Percentiles rank a stretch among this genome's conserved stretches.
phyloP scores from a whole-genome alignment of 1,139 yeast species.

The Pneumocystis oryctolagi region DNA sequence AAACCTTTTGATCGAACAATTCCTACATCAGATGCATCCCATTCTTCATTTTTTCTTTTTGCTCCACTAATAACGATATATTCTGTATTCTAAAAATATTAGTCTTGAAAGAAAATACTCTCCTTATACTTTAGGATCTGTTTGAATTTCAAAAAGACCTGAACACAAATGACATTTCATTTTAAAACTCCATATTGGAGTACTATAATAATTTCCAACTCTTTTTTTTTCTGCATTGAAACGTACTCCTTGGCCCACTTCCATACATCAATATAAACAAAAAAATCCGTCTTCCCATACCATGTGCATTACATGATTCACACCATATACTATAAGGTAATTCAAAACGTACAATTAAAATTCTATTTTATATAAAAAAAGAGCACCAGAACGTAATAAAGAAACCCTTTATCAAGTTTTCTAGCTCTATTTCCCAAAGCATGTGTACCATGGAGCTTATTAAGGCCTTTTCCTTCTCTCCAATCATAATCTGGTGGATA shows the following conservation, averaged over 20 bases:
- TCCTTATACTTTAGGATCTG: constrained; percentile 22
- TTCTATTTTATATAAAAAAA: constrained; percentile 4
- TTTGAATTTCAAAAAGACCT: constrained; percentile 19
- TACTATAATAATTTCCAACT: constrained; percentile 21
- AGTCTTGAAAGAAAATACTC: not conserved
- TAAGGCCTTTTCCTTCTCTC: constrained; percentile 22
- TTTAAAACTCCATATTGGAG: constrained; percentile 23
- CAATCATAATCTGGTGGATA: constrained; percentile 24
- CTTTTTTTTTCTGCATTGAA: constrained; percentile 24
- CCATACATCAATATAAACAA: not conserved
- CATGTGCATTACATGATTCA: constrained; percentile 17
- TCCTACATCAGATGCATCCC: constrained; percentile 9
- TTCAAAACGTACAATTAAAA: constrained; percentile 23
- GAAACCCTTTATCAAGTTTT: constrained; percentile 19
- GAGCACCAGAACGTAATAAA: constrained; percentile 1
- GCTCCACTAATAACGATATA: constrained; percentile 22
- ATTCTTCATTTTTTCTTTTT: constrained; percentile 15
- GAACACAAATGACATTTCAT: constrained; percentile 23
- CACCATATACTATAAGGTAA: constrained; percentile 23
- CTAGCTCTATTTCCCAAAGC: constrained; percentile 20
- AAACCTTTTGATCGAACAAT: constrained; percentile 12
- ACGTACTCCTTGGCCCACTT: constrained; percentile 23
- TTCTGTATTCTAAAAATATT: constrained; percentile 14
- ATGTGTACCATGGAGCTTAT: constrained; percentile 22
- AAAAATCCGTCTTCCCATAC: not conserved